Evolutionary conservation across 2,329 filamentous ascomycete species (phyloP), one percentile per base, ranked within the genome.

Genomic region (Venturiaceae sp.): DNA sequence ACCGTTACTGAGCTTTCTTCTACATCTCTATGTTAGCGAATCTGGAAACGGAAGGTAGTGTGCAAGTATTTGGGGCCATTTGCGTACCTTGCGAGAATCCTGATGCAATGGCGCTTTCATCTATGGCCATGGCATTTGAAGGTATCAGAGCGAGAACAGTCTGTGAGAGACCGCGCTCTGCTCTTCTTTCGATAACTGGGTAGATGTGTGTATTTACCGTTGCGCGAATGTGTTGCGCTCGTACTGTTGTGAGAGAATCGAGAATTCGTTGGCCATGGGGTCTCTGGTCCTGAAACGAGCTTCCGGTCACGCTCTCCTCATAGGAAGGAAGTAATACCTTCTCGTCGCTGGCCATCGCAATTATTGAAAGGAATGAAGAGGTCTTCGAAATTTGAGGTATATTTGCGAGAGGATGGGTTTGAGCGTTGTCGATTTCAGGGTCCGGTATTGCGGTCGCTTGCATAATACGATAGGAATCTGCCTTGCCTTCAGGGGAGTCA

Each of bases 141-240:
- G 75, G 75, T 0, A 79, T 64, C 14, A 79, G 66, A 33, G 76
- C 68, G 59, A 77, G 71, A 13, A 69, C 74, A 14, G 73, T 74
- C 60, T 72, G 72, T 16, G 73, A 71, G 39, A 77, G 71, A 30
- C 74, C 75, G 33, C 71, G 70, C 11, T 68, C 64, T 39, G 71
- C 71, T 61, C 73, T 72, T 13, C 68, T 60, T 57, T 70, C 64
- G 53, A 79, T 65, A 19, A 74, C 63, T 1, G 76, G 75, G 32
- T 74, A 69, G 59, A 78, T 71, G 60, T 73, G 66, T 1, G 62
- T 66, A 32, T 68, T 64, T 32, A 77, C 68, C 16, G 76, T 65
- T 33, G 68, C 62, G 26, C 68, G 64, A 56, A 78, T 71, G 55
- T 75, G 72, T 34, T 69, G 66, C 5, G 70, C 68, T 55, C 75